Evolutionary conservation across 345 rosid genomes (phyloP), one percentile per base, ranked within the genome.

Genomic region (Boechera retrofracta): DNA sequence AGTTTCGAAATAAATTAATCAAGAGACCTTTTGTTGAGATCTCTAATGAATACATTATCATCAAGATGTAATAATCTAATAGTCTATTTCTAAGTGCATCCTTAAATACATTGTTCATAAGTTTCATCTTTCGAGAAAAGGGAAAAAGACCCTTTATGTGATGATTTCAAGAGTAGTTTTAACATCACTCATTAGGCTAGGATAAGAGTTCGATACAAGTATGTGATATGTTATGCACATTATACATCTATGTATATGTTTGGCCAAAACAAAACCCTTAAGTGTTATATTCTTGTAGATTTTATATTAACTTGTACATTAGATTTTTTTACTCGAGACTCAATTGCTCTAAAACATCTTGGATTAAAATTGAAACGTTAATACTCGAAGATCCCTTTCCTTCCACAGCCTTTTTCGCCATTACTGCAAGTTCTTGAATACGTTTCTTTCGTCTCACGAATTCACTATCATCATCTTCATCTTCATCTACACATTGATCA

Each of bases 321-420:
- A 13, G 2, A 21, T 5, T 55, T 55, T 42, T 42, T 44, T 60
- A 68, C 57, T 38, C 3, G 3, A 10, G 36, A 58, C 28, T 60
- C 8, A 58, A 26, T 33, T 80, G 75, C 28, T 77, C 54, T 18
- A 66, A 18, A 33, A 93, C 71, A 55, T 85, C 85, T 39, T 74
- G 61, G 61, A 93, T 85, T 35, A 93, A 73, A 1, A 55, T 15
- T 11, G 86, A 77, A 78, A 91, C 53, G 24, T 83, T 82, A 6
- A 35, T 9, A 70, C 81, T 33, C 2, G 98, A 90, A 66, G 95
- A 87, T 52, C 97, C 98, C 48, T 84, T 86, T 5, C 64, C 60
- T 18, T 81, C 85, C 79, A 83, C 75, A 13, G 93, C 87, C 35
- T 31, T 73, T 26, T 13, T 80, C n/a, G 90, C 94, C 81, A 33